Percentiles rank a stretch among this genome's conserved stretches.
Conservation (phyloP, 371 early-diverging fungal species). For the Mortierella sp. region DNA sequence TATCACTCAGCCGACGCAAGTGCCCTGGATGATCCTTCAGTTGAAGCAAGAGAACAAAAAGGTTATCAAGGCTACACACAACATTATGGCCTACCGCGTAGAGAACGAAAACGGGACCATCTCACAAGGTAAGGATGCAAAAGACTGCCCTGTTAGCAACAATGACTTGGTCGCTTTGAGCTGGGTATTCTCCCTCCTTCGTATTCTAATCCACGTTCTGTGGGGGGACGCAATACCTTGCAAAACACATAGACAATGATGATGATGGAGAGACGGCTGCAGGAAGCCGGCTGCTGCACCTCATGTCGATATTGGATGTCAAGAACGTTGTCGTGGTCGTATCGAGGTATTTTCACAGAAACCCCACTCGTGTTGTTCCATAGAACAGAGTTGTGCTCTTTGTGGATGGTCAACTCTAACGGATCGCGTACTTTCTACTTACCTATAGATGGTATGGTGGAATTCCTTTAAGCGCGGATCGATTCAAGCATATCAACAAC, state of each 20-base stretch:
- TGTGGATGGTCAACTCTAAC: too few species aligned
- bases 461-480: conserved; percentile 79
- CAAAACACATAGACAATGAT: conserved; percentile 66
- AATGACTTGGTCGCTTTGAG: too few species aligned
- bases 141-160: conserved; percentile 11
- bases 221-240: too few species aligned
- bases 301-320: conserved; percentile 80
- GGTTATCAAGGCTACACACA: conserved; percentile 89
- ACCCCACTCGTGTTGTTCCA: not conserved
- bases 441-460: conserved; percentile 88
- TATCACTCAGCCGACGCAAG: conserved; percentile 69
- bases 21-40: conserved; percentile 64
- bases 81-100: conserved; percentile 90
- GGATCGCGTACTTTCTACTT: too few species aligned
- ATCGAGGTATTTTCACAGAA: conserved; percentile 57
- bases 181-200: too few species aligned
- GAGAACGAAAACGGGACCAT: conserved; percentile 64
- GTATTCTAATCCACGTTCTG: not conserved
- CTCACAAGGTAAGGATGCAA: conserved; percentile 58
- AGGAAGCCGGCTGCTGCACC: conserved; percentile 79
- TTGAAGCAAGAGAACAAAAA: conserved; percentile 76
- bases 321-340: conserved; percentile 87
- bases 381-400: not conserved
- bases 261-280: conserved; percentile 89
- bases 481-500: conserved; percentile 94